Conservation (phyloP, 2,329 filamentous ascomycete genomes). For the Lasiodiplodia hormozganensis region DNA sequence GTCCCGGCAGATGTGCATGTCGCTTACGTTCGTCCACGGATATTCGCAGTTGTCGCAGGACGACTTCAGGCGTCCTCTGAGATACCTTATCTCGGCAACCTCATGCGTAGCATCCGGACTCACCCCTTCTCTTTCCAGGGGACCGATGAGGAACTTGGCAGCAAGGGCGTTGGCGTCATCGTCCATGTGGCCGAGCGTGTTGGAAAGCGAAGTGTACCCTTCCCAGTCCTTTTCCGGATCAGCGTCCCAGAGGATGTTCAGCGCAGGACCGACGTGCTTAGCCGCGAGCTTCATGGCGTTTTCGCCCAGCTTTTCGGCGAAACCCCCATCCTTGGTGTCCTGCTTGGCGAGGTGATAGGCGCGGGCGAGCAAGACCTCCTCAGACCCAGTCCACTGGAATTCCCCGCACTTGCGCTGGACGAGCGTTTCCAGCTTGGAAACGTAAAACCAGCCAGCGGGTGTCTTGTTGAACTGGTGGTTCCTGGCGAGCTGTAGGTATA, state of each 20-base stretch:
- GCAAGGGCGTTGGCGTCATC: constrained; percentile 9
- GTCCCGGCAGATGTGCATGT: constrained; percentile 7
- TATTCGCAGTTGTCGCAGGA: constrained; percentile 6
- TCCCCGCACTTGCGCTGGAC: neutral
- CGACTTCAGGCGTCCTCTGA: constrained; percentile 8
- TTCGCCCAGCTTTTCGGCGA: neutral
- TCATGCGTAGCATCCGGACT: neutral
- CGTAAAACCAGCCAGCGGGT: neutral
- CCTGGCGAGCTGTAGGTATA: neutral
- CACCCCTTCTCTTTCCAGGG: neutral
- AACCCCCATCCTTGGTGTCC: neutral
- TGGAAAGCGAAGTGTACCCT: constrained; percentile 6
- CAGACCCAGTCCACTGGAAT: constrained; percentile 9
- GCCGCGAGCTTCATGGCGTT: neutral
- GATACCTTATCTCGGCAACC: neutral
- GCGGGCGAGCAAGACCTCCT: constrained; percentile 7
- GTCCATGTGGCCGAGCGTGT: constrained; percentile 14
- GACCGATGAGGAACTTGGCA: constrained; percentile 7
- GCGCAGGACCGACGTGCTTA: constrained; percentile 5
- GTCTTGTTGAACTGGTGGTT: neutral
- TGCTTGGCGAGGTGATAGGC: neutral
- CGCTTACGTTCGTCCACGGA: neutral
- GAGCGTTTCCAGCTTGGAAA: neutral
- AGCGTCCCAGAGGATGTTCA: neutral
- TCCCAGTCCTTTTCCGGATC: constrained; percentile 8